Evolutionary conservation across 768 basidiomycete species (phyloP), one percentile per base, ranked within the genome.

Genomic region (Auriscalpium vulgare): DNA sequence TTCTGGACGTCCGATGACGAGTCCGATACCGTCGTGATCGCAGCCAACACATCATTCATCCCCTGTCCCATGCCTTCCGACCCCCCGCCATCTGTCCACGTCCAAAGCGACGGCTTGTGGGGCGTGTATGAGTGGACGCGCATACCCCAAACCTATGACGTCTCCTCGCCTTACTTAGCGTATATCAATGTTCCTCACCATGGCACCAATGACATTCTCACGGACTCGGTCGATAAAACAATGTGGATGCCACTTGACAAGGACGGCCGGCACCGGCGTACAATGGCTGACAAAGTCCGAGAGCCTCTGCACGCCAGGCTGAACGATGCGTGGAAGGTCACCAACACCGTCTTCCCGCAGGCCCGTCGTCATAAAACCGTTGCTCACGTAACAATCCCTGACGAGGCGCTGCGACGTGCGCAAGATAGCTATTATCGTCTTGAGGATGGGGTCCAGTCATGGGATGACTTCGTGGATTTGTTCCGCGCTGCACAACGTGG

Each of bases 201-300:
- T 19, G 48, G 68, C 58, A 63, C 61, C 47, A 34, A 46, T 3
- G 63, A 68, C 53, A 72, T 70, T 40, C 71, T 68, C 45, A 69
- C 66, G 4, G 57, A 72, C 49, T 71, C 71, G 55, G 62, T 1
- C 4, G n/a, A n/a, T n/a, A 43, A 43, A n/a, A n/a, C 10, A n/a
- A 43, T 43, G 40, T 43, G 40, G 40, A 43, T 1, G 11, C 10
- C 40, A 2, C 40, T 43, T 59, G 51, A 17, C 36, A 44, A 53
- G 8, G 57, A 55, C 45, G 47, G 58, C 52, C 13, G 54, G 5
- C 53, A 49, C 1, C 50, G 63, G 13, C 21, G 21, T 1, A 21
- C 21, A 1, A 21, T 21, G 21, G 1, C 62, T 62, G 53, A 64
- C 61, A 23, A 49, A 53, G 21, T 63, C 65, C 40, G n/a, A 47